phyloP scores from a whole-genome alignment of 176 grass and related monocot genomes.

The Melocanna baccifera region DNA sequence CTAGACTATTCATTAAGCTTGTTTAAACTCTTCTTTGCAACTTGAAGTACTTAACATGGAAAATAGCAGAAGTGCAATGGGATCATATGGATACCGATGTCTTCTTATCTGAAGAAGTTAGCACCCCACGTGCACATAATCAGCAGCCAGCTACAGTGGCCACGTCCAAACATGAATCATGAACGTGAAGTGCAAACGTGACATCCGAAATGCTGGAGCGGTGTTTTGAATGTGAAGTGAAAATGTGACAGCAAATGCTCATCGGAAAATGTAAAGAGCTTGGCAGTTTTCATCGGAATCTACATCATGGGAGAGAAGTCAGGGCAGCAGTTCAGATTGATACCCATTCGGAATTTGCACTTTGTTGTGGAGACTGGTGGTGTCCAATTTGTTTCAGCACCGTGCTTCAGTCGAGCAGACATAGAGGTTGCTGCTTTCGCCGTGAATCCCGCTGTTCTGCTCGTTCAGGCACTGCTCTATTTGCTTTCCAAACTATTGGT shows the following conservation, averaged over 20 bases:
- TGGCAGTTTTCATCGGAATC: not conserved
- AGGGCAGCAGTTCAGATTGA: not conserved
- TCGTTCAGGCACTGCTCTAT: slow-evolving; percentile 6
- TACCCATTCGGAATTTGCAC: not conserved
- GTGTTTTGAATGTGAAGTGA: slow-evolving; percentile 14
- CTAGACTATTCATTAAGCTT: slow-evolving; percentile 1
- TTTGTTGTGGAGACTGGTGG: not conserved
- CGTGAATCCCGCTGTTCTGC: not conserved
- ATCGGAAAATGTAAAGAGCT: slow-evolving; percentile 11
- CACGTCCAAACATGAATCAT: slow-evolving; percentile 33
- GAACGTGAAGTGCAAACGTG: not conserved
- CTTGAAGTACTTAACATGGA: slow-evolving; percentile 51
- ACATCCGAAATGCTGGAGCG: slow-evolving; percentile 11
- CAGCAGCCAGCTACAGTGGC: slow-evolving; percentile 24
- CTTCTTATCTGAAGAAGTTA: slow-evolving; percentile 66
- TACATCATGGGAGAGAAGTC: not conserved
- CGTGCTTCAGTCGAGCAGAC: not conserved
- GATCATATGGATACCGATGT: slow-evolving; percentile 60
- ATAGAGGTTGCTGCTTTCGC: not conserved
- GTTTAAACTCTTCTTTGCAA: slow-evolving; percentile 3
- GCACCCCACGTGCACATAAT: slow-evolving; percentile 51
- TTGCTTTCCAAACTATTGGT: slow-evolving; percentile 2
- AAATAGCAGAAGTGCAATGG: slow-evolving; percentile 83
- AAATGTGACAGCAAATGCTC: slow-evolving; percentile 5
- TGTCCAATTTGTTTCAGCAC: not conserved